Base-by-base conservation (phyloP, 306 rosid genomes). In the Carpinus fangiana region DNA sequence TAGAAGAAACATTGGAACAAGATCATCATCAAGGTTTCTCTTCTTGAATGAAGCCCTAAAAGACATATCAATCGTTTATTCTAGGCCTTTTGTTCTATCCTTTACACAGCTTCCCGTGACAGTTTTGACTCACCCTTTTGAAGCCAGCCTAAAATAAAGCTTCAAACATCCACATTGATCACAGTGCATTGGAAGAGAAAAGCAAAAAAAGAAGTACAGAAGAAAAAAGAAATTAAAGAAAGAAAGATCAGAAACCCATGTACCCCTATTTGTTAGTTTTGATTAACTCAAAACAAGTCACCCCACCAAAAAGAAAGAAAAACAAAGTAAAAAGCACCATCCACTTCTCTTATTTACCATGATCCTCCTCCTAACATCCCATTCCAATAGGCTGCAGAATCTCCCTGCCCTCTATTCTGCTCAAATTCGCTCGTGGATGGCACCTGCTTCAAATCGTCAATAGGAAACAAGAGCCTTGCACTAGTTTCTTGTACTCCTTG, bases 291-390 rank as follows among this genome's bases (percentile, higher is more conserved):
- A 87, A 76, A 79, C 86, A 88, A 72, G 74, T 81, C 84, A 82
- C 83, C 61, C 85, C 70, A 61, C 81, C 80, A 12, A 70, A 68
- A 47, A 41, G 8, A 41, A 41, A 5, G 45, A 41, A 72, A 50
- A 2, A 34, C 59, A 81, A 67, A 60, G 48, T 38, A 31, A 81
- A 31, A 81, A 82, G 26, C 79, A 73, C 79, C 89, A 73, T 74
- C 51, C 38, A 52, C 54, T 65, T 20, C 71, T 45, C 16, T 13
- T 80, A 78, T 82, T 89, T 90, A 92, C 98, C 98, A 95, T 50
- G 95, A 88, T 76, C 97, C 97, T 31, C 97, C 98, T 78, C 97
- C 98, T 73, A 91, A 83, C 95, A 92, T 88, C 73, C 98, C 97
- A 80, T 75, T 92, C 98, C 98, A 95, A 87, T 82, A 93, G 21